Conservation (phyloP, 2,329 filamentous ascomycete species). For the Cercospora sojina region DNA sequence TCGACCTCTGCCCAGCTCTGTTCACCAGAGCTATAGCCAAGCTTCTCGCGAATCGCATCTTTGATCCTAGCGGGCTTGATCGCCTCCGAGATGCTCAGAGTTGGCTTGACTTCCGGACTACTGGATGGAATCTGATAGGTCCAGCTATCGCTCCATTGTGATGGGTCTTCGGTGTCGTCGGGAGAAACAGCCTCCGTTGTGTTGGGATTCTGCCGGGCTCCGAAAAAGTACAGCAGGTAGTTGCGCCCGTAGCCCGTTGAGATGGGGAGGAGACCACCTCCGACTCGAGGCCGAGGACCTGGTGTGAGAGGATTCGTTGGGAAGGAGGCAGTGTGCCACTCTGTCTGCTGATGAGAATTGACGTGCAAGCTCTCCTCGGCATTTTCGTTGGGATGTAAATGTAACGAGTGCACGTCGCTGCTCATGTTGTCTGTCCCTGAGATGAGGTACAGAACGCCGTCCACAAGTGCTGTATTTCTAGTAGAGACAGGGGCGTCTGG, state of each 20-base stretch:
- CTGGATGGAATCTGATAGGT: slow-evolving; percentile 46
- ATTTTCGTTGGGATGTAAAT: slow-evolving; percentile 14
- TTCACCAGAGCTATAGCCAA: slow-evolving; percentile 44
- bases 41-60: slow-evolving; percentile 43
- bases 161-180: slow-evolving; percentile 25
- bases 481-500: slow-evolving; percentile 34
- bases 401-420: slow-evolving; percentile 33
- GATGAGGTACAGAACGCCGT: slow-evolving; percentile 44
- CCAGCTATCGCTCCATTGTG: slow-evolving; percentile 47
- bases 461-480: slow-evolving; percentile 40
- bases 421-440: slow-evolving; percentile 37
- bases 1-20: slow-evolving; percentile 46
- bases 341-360: slow-evolving; percentile 29
- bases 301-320: slow-evolving; percentile 46
- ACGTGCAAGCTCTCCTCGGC: slow-evolving; percentile 17
- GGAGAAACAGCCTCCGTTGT: slow-evolving; percentile 23
- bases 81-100: slow-evolving; percentile 30
- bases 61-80: slow-evolving; percentile 48
- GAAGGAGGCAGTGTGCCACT: slow-evolving; percentile 45
- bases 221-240: slow-evolving; percentile 48
- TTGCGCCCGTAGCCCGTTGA: slow-evolving; percentile 47
- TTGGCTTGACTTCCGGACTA: slow-evolving; percentile 31
- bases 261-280: slow-evolving; percentile 43
- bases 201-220: slow-evolving; percentile 29
- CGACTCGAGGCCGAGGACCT: slow-evolving; percentile 43